phyloP scores from a whole-genome alignment of 2,329 filamentous ascomycete genomes.

The Fusarium sambucinum region DNA sequence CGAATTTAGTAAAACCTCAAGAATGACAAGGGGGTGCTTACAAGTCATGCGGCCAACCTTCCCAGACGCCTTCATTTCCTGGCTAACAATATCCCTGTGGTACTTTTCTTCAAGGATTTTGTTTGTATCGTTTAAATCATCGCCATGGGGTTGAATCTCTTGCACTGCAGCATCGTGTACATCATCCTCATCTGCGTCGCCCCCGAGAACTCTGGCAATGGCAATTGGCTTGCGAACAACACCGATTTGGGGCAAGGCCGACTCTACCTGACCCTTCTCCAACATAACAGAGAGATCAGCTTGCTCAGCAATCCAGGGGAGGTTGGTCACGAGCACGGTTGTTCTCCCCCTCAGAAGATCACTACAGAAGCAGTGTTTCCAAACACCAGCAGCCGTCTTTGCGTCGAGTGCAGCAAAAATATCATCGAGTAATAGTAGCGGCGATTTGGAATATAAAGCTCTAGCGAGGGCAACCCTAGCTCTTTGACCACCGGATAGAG shows the following conservation, averaged over 20 bases:
- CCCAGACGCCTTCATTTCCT: slow-evolving; percentile 62
- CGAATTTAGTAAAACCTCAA: slow-evolving; percentile 29
- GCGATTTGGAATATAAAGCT: slow-evolving; percentile 68
- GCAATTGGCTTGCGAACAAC: slow-evolving; percentile 60
- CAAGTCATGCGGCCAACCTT: slow-evolving; percentile 59
- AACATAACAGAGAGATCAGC: slow-evolving; percentile 61
- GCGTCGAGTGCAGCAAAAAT: slow-evolving; percentile 71
- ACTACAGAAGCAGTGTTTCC: slow-evolving; percentile 68
- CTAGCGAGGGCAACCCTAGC: slow-evolving; percentile 68
- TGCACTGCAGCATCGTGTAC: slow-evolving; percentile 42
- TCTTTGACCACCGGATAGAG: slow-evolving; percentile 68
- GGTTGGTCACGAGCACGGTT: slow-evolving; percentile 68
- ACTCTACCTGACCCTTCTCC: slow-evolving; percentile 60
- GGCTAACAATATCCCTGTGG: slow-evolving; percentile 59
- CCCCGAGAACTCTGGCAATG: slow-evolving; percentile 55
- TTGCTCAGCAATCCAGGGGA: slow-evolving; percentile 65
- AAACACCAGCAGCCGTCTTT: slow-evolving; percentile 67
- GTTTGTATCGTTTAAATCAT: slow-evolving; percentile 47
- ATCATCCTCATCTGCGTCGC: slow-evolving; percentile 53
- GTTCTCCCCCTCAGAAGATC: slow-evolving; percentile 67
- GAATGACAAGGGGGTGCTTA: slow-evolving; percentile 45
- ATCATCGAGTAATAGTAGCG: slow-evolving; percentile 68
- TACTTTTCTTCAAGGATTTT: slow-evolving; percentile 55
- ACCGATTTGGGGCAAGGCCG: slow-evolving; percentile 60
- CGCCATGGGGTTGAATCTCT: slow-evolving; percentile 48